Percentiles rank a stretch among this genome's conserved stretches.
Conservation (phyloP, 192 early-diverging fungal species). For the Coemansia sp. region DNA sequence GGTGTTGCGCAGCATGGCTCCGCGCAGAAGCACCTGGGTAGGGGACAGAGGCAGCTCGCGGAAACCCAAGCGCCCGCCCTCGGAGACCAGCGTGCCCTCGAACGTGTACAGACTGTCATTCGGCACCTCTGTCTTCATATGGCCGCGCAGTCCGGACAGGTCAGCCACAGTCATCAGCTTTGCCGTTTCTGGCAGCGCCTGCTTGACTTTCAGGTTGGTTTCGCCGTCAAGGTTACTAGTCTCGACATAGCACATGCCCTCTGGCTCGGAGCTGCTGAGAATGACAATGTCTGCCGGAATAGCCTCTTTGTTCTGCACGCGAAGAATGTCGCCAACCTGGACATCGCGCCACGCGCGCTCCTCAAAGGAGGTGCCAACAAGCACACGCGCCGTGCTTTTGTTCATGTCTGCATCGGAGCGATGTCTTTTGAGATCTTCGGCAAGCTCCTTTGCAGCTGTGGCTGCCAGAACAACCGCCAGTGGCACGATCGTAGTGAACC, state of each 20-base stretch:
- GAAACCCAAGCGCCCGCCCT: slow-evolving; percentile 44
- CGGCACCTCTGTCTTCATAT: slow-evolving; percentile 89
- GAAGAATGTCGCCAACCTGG: slow-evolving; percentile 89
- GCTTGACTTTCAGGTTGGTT: slow-evolving; percentile 97
- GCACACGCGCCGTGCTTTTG: slow-evolving; percentile 61
- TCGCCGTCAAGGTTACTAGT: slow-evolving; percentile 98
- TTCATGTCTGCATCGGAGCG: slow-evolving; percentile 74
- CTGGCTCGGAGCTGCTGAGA: slow-evolving; percentile 89
- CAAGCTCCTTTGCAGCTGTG: slow-evolving; percentile 90
- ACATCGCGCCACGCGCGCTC: slow-evolving; percentile 71
- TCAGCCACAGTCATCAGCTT: slow-evolving; percentile 69
- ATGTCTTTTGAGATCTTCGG: slow-evolving; percentile 88
- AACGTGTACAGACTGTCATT: slow-evolving; percentile 98
- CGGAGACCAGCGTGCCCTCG: slow-evolving; percentile 65
- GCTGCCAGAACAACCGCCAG: slow-evolving; percentile 82
- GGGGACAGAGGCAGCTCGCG: slow-evolving; percentile 86
- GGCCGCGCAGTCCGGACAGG: slow-evolving; percentile 61
- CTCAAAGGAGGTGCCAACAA: slow-evolving; percentile 67
- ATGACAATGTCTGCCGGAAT: slow-evolving; percentile 93
- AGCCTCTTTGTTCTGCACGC: slow-evolving; percentile 82
- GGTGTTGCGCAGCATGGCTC: slow-evolving; percentile 93
- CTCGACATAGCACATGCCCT: slow-evolving; percentile 96
- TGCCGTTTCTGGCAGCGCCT: slow-evolving; percentile 84
- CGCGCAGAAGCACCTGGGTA: slow-evolving; percentile 88
- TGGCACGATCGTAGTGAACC: slow-evolving; percentile 81